These are phyloP conservation scores for Neoboletus subvelutipes DNA, from an alignment of 768 basidiomycete genomes.

Conservation along the genomic window DNA sequence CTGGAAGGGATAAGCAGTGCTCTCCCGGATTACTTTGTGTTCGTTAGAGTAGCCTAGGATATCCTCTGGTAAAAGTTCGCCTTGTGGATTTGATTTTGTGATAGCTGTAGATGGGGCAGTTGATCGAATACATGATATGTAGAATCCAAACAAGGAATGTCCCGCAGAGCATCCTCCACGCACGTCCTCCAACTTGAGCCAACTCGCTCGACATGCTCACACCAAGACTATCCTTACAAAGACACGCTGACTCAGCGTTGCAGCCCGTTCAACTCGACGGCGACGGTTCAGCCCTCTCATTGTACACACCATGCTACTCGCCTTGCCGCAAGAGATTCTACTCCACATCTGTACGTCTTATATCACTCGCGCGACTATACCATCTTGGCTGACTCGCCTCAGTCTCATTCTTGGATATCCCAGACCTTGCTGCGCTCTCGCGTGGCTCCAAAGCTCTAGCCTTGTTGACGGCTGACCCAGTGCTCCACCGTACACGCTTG, in stretches of 20 bases:
- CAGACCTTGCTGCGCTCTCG: conserved; percentile 59
- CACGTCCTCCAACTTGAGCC: no score
- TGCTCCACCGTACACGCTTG: conserved; percentile 61
- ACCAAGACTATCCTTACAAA: conserved; percentile 7
- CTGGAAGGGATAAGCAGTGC: conserved; percentile 17
- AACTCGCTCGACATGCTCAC: no score
- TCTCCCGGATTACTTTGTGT: conserved; percentile 9
- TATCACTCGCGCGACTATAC: background rate
- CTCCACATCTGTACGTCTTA: conserved; percentile 55
- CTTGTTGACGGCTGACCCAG: conserved; percentile 56
- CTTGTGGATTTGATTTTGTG: no score
- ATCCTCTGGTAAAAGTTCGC: background rate
- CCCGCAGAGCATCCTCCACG: no score
- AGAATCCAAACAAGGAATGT: conserved; percentile 7
- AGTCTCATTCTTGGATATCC: conserved; percentile 75
- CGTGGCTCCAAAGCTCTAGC: conserved; percentile 48
- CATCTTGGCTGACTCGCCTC: background rate
- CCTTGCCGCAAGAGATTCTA: conserved; percentile 55
- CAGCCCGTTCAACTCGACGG: no score
- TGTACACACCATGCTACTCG: conserved; percentile 20
- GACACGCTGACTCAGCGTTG: conserved; percentile 13
- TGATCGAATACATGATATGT: conserved; percentile 1
- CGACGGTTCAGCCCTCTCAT: background rate
- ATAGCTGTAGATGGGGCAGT: background rate
- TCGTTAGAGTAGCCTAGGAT: conserved; percentile 3